Conservation (phyloP, 2,329 filamentous ascomycete species). For the Biscogniauxia mediterranea region DNA sequence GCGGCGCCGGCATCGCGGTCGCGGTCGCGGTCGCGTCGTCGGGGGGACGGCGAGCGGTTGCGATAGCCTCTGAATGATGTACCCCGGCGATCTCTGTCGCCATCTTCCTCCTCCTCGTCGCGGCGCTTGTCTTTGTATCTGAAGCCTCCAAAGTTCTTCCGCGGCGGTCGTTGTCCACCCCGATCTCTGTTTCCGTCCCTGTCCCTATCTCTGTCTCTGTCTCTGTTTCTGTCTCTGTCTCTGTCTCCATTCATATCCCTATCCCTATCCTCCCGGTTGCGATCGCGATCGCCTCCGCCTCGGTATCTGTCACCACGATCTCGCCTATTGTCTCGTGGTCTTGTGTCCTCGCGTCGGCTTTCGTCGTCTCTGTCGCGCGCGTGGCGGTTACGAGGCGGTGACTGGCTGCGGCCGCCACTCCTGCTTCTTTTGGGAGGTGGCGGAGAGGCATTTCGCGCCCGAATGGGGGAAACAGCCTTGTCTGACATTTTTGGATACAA, state of each 20-base stretch:
- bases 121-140: conserved; percentile 58
- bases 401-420: conserved; percentile 28
- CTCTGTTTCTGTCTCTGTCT: conserved; percentile 12
- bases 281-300: conserved; percentile 3
- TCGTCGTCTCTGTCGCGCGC: conserved; percentile 17
- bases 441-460: conserved; percentile 20
- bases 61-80: conserved; percentile 53
- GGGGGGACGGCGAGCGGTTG: conserved; percentile 39
- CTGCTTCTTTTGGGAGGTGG: conserved; percentile 22
- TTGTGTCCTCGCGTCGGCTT: conserved; percentile 2
- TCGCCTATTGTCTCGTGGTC: conserved; percentile 23
- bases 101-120: conserved; percentile 45
- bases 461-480: conserved; percentile 18
- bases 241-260: conserved; percentile 3
- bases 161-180: conserved; percentile 28
- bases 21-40: conserved; percentile 37
- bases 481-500: conserved; percentile 22
- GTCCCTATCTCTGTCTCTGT: conserved; percentile 8
- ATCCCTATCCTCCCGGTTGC: conserved; percentile 3
- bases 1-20: conserved; percentile 25
- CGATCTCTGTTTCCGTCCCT: conserved; percentile 2
- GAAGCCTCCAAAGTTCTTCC: conserved; percentile 48
- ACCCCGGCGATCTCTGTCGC: conserved; percentile 38
- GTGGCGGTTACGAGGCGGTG: conserved; percentile 23
- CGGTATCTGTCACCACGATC: conserved; percentile 14